Percentiles rank a stretch among this genome's conserved stretches.
phyloP scores from a whole-genome alignment of 1,139 yeast species.

The Yamadazyma dushanensis region DNA sequence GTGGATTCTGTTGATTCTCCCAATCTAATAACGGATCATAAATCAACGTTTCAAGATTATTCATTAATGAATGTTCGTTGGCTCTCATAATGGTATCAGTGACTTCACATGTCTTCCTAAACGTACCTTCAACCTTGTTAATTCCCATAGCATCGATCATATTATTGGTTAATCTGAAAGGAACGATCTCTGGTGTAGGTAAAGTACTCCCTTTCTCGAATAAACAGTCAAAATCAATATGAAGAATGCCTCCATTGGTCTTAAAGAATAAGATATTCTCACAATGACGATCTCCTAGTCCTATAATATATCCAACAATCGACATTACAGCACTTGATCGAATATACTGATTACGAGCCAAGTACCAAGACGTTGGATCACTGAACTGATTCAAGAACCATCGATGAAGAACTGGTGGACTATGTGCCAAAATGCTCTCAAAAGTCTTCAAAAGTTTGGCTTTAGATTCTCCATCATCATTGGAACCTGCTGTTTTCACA shows the following conservation, averaged over 20 bases:
- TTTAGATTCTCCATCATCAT: conserved; percentile 14
- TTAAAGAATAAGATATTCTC: conserved; percentile 82
- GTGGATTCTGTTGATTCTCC: conserved; percentile 52
- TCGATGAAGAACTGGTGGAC: conserved; percentile 75
- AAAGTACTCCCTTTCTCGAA: conserved; percentile 80
- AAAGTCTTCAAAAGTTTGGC: conserved; percentile 28
- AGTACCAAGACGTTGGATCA: conserved; percentile 87
- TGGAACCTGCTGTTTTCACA: conserved; percentile 20
- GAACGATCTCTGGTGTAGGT: conserved; percentile 88
- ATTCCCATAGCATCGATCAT: conserved; percentile 92
- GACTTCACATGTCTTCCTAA: conserved; percentile 83
- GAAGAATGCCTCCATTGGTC: conserved; percentile 76
- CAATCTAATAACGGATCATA: conserved; percentile 89
- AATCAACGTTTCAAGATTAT: conserved; percentile 85
- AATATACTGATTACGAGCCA: conserved; percentile 70
- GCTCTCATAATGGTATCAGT: conserved; percentile 70
- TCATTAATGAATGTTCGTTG: conserved; percentile 87
- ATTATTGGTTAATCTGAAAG: conserved; percentile 86
- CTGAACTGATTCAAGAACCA: conserved; percentile 92
- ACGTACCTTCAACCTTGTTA: conserved; percentile 87
- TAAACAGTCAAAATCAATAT: conserved; percentile 94
- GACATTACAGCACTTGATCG: conserved; percentile 96
- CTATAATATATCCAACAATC: conserved; percentile 87
- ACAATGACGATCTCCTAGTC: conserved; percentile 94
- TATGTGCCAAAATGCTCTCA: conserved; percentile 33